phyloP scores from a whole-genome alignment of 345 rosid species.

The Firmiana major region DNA sequence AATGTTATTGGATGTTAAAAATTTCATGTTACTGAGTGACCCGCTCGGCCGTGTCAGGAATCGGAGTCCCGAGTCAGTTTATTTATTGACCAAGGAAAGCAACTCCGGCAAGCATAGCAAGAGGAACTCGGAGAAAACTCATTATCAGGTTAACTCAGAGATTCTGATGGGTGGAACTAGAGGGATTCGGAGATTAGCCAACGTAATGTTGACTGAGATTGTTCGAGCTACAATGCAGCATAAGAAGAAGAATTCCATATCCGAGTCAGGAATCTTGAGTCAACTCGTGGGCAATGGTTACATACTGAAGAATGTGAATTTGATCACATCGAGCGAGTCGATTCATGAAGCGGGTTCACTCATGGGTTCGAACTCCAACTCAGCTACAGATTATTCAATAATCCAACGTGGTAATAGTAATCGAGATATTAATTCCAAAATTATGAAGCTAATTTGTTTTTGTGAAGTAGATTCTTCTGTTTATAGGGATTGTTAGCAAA shows the following conservation, averaged over 20 bases:
- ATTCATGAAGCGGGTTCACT: slow-evolving; percentile 49
- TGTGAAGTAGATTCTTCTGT: slow-evolving; percentile 53
- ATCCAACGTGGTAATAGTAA: slow-evolving; percentile 37
- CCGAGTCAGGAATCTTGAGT: slow-evolving; percentile 60
- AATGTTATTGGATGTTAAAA: slow-evolving; percentile 56
- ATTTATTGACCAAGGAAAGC: slow-evolving; percentile 27
- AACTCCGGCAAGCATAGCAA: slow-evolving; percentile 25
- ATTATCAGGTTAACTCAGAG: slow-evolving; percentile 41
- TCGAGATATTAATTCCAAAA: slow-evolving; percentile 24
- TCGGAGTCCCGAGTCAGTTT: slow-evolving; percentile 61
- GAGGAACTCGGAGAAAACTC: slow-evolving; percentile 38
- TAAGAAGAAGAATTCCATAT: slow-evolving; percentile 43
- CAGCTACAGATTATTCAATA: slow-evolving; percentile 26
- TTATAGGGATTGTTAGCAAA: slow-evolving; percentile 57
- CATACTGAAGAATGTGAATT: slow-evolving; percentile 40
- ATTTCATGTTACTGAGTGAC: slow-evolving; percentile 50
- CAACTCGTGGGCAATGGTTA: slow-evolving; percentile 57
- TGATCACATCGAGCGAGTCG: slow-evolving; percentile 43
- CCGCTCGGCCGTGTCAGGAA: slow-evolving; percentile 63
- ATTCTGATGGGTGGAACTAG: slow-evolving; percentile 69
- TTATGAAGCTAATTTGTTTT: slow-evolving; percentile 68
- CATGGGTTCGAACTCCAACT: slow-evolving; percentile 25
- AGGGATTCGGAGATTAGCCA: slow-evolving; percentile 65
- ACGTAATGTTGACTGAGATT: slow-evolving; percentile 63
- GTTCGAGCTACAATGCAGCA: slow-evolving; percentile 64